Base-by-base conservation (phyloP, 768 basidiomycete genomes). In the Dendrothele bispora region DNA sequence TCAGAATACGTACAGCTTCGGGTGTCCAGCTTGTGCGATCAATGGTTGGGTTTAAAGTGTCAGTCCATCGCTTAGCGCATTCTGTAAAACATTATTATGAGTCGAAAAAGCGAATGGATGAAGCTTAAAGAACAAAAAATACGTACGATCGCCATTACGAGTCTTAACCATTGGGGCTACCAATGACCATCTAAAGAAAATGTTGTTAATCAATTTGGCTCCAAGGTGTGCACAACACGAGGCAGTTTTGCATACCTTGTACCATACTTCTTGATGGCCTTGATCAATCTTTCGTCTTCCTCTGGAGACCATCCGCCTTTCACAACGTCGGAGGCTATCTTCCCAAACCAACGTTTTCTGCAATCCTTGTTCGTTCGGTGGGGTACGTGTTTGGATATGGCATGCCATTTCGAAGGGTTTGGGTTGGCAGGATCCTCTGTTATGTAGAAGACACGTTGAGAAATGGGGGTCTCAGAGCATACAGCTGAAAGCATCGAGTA, bases 241-340 rank as follows among this genome's bases (percentile, higher is more conserved):
- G 22, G 35, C 24, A 18, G 24, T 12, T 14, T 12, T 14, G 43
- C 69, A 49, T 56, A 79, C 78, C 76, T 73, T 48, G 79, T 80
- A 5, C 80, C 80, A 55, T 77, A 79, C 50, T 71, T 68, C 30
- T 80, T 75, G 29, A 82, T 80, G 18, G 78, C 80, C 53, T 74
- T 72, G 39, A 80, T 71, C 8, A 82, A 66, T 28, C 75, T 72
- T 61, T 79, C 77, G 51, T 82, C 80, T 57, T 82, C 80, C 44
- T 82, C 79, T 5, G 78, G 75, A 3, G 79, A 72, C 80, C 80
- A 82, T 8, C 79, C 79, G 37, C 80, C 80, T 57, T 81, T 81
- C 24, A 79, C 77, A 21, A 81, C 79, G 59, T 79, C 77, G 12
- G 78, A 76, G 48, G 78, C 79, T 79, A 82, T 81, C 67, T 81